These are phyloP conservation scores for Leccinum longicurvipes DNA, from an alignment of 768 basidiomycete species.

Conservation along the genomic window DNA sequence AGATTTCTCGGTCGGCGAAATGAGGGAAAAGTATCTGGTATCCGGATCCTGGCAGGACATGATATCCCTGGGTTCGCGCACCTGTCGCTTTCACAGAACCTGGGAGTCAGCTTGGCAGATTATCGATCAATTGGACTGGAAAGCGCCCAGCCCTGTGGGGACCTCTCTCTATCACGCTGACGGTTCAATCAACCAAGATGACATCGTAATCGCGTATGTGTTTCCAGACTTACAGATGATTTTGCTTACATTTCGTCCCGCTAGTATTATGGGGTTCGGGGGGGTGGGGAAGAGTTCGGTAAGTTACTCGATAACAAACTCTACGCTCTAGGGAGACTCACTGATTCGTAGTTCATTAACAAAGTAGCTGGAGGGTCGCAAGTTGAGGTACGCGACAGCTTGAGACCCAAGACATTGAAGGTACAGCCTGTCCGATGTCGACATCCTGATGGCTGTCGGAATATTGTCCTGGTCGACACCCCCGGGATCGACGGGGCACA, in stretches of 20 bases:
- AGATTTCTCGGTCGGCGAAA: neutral
- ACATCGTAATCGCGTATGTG: slow-evolving; percentile 20
- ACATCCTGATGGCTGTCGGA: slow-evolving; percentile 14
- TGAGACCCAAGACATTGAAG: slow-evolving; percentile 7
- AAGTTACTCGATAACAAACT: neutral
- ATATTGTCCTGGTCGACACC: slow-evolving; percentile 16
- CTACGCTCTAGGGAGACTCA: neutral
- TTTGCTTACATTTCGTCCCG: neutral
- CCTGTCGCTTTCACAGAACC: slow-evolving; percentile 9
- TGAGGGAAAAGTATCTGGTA: slow-evolving; percentile 1
- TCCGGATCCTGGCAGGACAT: slow-evolving; percentile 13
- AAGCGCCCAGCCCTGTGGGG: neutral
- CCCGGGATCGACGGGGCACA: slow-evolving; percentile 18
- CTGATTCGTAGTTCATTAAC: slow-evolving; percentile 14
- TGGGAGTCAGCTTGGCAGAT: slow-evolving; percentile 12
- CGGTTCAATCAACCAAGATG: neutral
- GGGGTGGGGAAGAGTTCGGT: slow-evolving; percentile 19
- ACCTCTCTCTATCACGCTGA: no score
- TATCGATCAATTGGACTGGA: slow-evolving; percentile 2
- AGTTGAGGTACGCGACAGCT: neutral
- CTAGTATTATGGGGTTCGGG: slow-evolving; percentile 16
- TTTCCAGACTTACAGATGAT: neutral
- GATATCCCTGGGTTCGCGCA: slow-evolving; percentile 8
- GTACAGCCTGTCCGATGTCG: slow-evolving; percentile 8
- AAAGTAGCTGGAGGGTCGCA: neutral